phyloP scores from a whole-genome alignment of 805 yeast species.

The Nakazawaea peltata region DNA sequence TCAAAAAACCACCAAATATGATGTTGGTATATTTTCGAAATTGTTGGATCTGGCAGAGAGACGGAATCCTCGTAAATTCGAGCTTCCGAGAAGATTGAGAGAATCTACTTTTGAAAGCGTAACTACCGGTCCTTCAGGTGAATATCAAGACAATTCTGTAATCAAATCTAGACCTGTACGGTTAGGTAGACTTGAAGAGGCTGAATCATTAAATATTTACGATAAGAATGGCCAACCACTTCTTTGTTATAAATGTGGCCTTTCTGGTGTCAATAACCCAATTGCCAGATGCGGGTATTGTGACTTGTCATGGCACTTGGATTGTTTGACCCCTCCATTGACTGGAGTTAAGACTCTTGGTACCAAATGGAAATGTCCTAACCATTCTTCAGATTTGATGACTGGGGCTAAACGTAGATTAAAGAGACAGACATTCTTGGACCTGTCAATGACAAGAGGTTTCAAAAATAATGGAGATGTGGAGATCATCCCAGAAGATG shows the following conservation, averaged over 20 bases:
- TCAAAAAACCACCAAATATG: slow-evolving; percentile 11
- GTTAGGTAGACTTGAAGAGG: slow-evolving; percentile 39
- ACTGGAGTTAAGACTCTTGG: slow-evolving; percentile 67
- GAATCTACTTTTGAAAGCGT: slow-evolving; percentile 70
- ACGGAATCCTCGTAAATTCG: slow-evolving; percentile 58
- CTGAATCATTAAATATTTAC: slow-evolving; percentile 54
- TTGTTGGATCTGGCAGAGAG: slow-evolving; percentile 50
- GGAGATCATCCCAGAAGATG: slow-evolving; percentile 35
- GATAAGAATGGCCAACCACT: slow-evolving; percentile 64
- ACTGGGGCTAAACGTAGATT: slow-evolving; percentile 38
- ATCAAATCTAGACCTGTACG: slow-evolving; percentile 33
- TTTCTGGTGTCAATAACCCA: slow-evolving; percentile 54
- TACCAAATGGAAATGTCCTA: slow-evolving; percentile 86
- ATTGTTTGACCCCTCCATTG: slow-evolving; percentile 74
- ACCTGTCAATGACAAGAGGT: slow-evolving; percentile 48
- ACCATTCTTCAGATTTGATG: slow-evolving; percentile 55
- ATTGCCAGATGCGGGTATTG: slow-evolving; percentile 81
- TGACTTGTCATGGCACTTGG: slow-evolving; percentile 78
- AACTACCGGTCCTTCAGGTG: slow-evolving; percentile 57
- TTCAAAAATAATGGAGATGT: slow-evolving; percentile 47
- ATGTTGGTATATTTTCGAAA: slow-evolving; percentile 44
- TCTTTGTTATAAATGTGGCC: slow-evolving; percentile 70
- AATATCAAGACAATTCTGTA: slow-evolving; percentile 58
- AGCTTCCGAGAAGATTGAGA: slow-evolving; percentile 60
- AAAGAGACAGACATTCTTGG: slow-evolving; percentile 43